Percentiles rank a stretch among this genome's conserved stretches.
Conservation (phyloP, 1,139 yeast genomes). For the Hyphopichia wangnamkhiaoensis region DNA sequence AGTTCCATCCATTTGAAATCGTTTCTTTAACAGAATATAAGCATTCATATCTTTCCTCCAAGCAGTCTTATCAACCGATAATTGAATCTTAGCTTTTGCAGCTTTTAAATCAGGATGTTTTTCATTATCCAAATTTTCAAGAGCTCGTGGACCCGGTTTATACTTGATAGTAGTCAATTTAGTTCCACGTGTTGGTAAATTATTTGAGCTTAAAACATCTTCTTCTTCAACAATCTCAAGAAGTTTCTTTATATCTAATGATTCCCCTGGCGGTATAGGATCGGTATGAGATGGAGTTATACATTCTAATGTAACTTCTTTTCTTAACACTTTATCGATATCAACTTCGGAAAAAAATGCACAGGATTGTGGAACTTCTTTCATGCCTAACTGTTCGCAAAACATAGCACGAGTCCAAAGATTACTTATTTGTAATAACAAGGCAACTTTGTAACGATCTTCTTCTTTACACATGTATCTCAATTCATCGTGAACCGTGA, state of each 20-base stretch:
- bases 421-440: conserved; percentile 85
- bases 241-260: conserved; percentile 59
- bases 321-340: conserved; percentile 81
- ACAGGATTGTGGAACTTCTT: conserved; percentile 89
- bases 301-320: conserved; percentile 87
- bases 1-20: not conserved
- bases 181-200: conserved; percentile 8
- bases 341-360: conserved; percentile 96
- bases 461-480: conserved; percentile 75
- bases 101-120: conserved; percentile 17
- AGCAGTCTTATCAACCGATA: conserved; percentile 23
- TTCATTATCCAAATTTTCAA: conserved; percentile 24
- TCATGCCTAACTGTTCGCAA: conserved; percentile 87
- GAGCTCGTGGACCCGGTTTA: conserved; percentile 22
- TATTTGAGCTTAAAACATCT: conserved; percentile 15
- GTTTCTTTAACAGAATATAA: conserved; percentile 15
- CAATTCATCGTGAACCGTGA: conserved; percentile 95
- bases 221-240: conserved; percentile 32
- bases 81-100: conserved; percentile 31
- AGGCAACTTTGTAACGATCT: conserved; percentile 73
- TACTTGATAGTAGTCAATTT: conserved; percentile 17
- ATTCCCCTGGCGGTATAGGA: conserved; percentile 79
- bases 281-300: conserved; percentile 82
- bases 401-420: conserved; percentile 97
- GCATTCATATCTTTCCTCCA: conserved; percentile 25